Evolutionary conservation across 1,284 basidiomycete species (phyloP), one percentile per base, ranked within the genome.

Genomic region (Vanrija pseudolonga): DNA sequence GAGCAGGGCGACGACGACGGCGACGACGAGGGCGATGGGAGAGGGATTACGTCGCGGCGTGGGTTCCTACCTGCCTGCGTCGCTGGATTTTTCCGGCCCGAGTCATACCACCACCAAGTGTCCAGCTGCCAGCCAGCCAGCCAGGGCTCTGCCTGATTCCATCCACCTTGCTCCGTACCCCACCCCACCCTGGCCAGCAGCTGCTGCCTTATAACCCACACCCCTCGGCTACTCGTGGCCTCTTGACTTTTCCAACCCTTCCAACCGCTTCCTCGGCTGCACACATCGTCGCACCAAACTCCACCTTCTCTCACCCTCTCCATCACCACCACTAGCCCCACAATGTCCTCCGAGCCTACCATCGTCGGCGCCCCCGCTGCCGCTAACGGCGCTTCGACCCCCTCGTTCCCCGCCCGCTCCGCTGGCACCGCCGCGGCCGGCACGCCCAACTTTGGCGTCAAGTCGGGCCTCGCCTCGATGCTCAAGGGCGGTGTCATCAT

Each of bases 401-500:
- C 58, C 11, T 43, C 51, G 24, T 32, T 59, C 42, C 58, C 54
- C 15, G 49, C 46, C 24, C 52, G 51, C 20, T 40, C 61, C 3
- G 38, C 52, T 15, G 58, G 51, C 49, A 56, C 51, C 22, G 40
- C 40, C 19, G 59, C 56, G 32, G 64, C 62, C 28, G 68, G 69
- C 41, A 81, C 81, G 55, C 90, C 90, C 41, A 92, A 90, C 8
- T 95, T 92, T 70, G 87, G 88, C 38, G 90, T 97, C 73, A 97
- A 97, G 80, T 90, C 89, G 23, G 90, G 90, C 56, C 81, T 96
- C 44, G 92, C 92, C 1, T 90, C 94, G 81, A 94, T 95, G 92
- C 81, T 94, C 68, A 94, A 95, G 82, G 90, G 73, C 47, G 72
- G 91, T 64, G 91, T 95, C 60, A 94, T 94, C 75, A 92, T 91